Percentiles rank a stretch among this genome's conserved stretches.
Conservation (phyloP, 495 filamentous ascomycete genomes). For the Trichoderma erinaceum region DNA sequence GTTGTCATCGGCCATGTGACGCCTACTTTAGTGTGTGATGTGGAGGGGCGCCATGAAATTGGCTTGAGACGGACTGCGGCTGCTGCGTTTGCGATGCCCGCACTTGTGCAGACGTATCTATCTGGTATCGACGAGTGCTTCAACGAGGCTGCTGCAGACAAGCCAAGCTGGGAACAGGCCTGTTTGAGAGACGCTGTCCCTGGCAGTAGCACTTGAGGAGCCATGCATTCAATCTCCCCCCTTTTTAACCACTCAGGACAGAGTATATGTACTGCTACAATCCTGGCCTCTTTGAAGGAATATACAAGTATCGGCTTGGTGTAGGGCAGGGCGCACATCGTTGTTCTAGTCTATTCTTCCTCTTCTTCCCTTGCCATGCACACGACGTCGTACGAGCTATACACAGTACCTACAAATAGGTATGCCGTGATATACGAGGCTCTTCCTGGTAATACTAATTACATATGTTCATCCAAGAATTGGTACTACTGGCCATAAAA, state of each 20-base stretch:
- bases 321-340: neutral
- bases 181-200: neutral
- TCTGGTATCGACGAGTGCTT: neutral
- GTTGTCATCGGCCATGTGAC: conserved; percentile 14
- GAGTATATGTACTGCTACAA: too few species aligned
- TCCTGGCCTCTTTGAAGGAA: too few species aligned
- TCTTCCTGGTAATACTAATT: neutral
- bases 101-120: neutral
- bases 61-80: neutral
- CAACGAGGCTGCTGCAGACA: neutral
- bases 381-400: neutral
- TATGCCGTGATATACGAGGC: conserved; percentile 5
- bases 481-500: conserved; percentile 1
- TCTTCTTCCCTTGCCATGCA: neutral
- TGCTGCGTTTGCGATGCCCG: neutral
- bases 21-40: neutral
- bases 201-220: neutral
- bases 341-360: neutral
- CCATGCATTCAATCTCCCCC: neutral
- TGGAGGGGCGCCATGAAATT: neutral
- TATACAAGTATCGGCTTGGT: too few species aligned
- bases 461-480: too few species aligned
- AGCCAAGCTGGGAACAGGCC: neutral
- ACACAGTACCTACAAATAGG: neutral
- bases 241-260: neutral